phyloP scores from a whole-genome alignment of 2,329 filamentous ascomycete species.

The Emmonsiellopsis sp. region DNA sequence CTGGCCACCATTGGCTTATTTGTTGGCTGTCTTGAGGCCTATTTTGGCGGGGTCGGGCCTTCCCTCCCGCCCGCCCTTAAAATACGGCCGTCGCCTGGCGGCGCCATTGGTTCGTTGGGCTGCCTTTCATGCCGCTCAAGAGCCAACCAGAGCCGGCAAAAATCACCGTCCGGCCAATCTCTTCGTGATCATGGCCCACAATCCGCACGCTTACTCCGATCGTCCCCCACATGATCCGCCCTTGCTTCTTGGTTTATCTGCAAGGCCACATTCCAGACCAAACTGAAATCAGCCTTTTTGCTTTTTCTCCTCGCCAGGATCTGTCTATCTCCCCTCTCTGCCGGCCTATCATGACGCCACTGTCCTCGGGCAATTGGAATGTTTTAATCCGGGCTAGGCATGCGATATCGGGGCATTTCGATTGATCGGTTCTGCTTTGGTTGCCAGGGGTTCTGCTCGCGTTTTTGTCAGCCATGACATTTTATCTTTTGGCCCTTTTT shows the following conservation, averaged over 20 bases:
- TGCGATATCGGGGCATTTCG: constrained; percentile 2
- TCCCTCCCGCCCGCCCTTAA: constrained; percentile 5
- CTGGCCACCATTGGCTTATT: not conserved
- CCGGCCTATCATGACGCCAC: constrained; percentile 6
- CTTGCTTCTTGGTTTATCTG: not conserved
- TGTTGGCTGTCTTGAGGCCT: not conserved
- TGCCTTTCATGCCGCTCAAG: not conserved
- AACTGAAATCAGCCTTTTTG: constrained; percentile 8
- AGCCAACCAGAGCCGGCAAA: constrained; percentile 4
- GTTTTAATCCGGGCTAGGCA: constrained; percentile 6
- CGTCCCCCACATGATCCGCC: constrained; percentile 2
- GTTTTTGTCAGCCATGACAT: not conserved
- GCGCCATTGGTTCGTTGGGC: constrained; percentile 2
- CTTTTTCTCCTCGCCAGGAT: constrained; percentile 1
- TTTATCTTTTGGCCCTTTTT: not conserved
- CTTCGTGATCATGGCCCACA: not conserved
- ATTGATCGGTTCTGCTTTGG: not conserved
- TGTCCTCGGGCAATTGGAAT: not conserved
- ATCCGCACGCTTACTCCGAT: not conserved
- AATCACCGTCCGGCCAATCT: not conserved
- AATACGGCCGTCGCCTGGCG: not conserved
- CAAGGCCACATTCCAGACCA: constrained; percentile 5
- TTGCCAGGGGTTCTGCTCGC: not conserved
- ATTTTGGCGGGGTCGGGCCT: constrained; percentile 3
- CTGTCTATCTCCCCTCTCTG: constrained; percentile 2